Conservation (phyloP, 495 filamentous ascomycete genomes). For the Thermochaetoides thermophila region DNA sequence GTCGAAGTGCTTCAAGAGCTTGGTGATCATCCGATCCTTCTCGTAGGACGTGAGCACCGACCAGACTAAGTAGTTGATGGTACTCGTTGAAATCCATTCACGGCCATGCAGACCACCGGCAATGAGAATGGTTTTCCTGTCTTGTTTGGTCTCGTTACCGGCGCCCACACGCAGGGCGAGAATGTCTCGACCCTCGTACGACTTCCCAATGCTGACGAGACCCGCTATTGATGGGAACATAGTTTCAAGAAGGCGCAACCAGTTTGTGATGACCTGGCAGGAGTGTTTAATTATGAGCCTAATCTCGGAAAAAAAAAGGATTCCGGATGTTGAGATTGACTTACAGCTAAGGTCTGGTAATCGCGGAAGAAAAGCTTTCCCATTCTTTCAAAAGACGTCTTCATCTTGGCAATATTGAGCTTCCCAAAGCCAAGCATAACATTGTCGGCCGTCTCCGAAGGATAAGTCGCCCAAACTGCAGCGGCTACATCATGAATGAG, state of each 20-base stretch:
- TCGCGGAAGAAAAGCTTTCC: conserved; percentile 74
- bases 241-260: conserved; percentile 79
- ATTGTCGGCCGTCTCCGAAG: conserved; percentile 20
- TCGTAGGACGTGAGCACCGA: conserved; percentile 73
- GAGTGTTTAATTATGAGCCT: conserved; percentile 1
- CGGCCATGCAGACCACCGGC: conserved; percentile 77
- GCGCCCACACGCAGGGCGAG: conserved; percentile 67
- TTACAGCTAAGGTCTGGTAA: conserved; percentile 69
- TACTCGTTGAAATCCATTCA: conserved; percentile 91
- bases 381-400: conserved; percentile 21
- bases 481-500: conserved; percentile 74
- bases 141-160: conserved; percentile 24
- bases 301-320: too few relatives aligned
- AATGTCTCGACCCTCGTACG: conserved; percentile 78
- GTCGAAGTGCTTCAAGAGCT: conserved; percentile 66
- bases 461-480: conserved; percentile 64
- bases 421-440: conserved; percentile 9
- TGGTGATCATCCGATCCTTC: conserved; percentile 49
- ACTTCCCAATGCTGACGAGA: conserved; percentile 60
- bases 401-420: conserved; percentile 17
- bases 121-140: conserved; percentile 62
- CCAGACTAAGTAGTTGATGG: conserved; percentile 83
- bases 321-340: too few relatives aligned
- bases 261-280: conserved; percentile 36
- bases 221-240: conserved; percentile 72